phyloP scores from a whole-genome alignment of 805 yeast genomes.

The Myxozyma neglecta region DNA sequence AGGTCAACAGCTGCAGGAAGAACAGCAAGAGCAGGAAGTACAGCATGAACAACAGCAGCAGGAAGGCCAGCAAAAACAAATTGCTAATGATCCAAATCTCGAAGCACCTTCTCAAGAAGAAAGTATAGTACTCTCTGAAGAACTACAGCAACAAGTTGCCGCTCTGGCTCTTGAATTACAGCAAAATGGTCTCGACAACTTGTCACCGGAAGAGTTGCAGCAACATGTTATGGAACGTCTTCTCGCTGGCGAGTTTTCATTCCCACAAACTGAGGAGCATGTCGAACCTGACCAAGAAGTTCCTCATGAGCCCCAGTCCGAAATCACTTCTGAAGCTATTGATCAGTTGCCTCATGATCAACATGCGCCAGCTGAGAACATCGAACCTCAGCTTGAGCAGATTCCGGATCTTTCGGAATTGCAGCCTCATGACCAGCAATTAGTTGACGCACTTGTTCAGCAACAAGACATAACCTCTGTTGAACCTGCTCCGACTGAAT shows the following conservation, averaged over 20 bases:
- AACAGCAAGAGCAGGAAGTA: not conserved
- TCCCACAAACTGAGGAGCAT: not conserved
- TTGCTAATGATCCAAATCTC: too few species aligned
- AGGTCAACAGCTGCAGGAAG: not conserved
- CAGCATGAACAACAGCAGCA: not conserved
- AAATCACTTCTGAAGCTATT: not conserved
- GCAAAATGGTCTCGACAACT: slow-evolving; percentile 4
- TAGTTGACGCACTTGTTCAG: not conserved
- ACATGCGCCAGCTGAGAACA: not conserved
- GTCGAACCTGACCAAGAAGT: not conserved
- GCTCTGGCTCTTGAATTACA: slow-evolving; percentile 11
- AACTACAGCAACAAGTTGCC: slow-evolving; percentile 12
- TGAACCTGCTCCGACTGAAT: not conserved
- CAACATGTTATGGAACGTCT: slow-evolving; percentile 14
- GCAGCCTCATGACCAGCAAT: not conserved
- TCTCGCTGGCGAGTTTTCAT: slow-evolving; percentile 5
- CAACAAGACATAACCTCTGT: not conserved
- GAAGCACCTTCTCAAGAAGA: too few species aligned
- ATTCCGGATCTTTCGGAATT: not conserved
- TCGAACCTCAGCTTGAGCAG: not conserved
- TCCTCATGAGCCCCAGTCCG: not conserved
- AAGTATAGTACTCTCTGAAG: not conserved
- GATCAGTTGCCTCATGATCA: not conserved
- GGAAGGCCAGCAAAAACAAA: too few species aligned
- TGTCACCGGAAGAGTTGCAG: slow-evolving; percentile 16